Evolutionary conservation across 495 filamentous ascomycete species (phyloP).

Genomic region (Chaetomidium leptoderma): DNA sequence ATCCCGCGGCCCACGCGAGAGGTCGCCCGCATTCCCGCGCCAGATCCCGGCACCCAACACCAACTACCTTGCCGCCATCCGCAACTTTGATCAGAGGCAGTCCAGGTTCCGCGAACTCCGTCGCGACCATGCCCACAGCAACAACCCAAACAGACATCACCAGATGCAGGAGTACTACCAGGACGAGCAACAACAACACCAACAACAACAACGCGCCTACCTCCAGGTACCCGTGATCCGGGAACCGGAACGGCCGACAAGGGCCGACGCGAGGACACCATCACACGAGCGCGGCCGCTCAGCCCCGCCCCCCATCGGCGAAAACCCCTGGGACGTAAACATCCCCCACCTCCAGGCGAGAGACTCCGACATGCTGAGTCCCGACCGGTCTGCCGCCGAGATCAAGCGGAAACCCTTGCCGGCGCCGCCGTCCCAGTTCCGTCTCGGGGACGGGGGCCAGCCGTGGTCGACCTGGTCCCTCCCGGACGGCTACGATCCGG

Average conservation of each 20-base stretch:
- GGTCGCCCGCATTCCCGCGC: conserved; percentile 38
- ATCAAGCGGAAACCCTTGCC: conserved; percentile 38
- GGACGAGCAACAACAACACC: conserved; percentile 12
- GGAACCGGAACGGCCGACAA: conserved; percentile 25
- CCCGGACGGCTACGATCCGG: conserved; percentile 31
- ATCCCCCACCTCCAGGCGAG: conserved; percentile 4
- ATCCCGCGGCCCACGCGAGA: conserved; percentile 39
- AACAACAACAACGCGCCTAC: conserved; percentile 10
- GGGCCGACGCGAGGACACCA: conserved; percentile 26
- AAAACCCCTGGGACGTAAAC: conserved; percentile 42
- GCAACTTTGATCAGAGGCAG: conserved; percentile 31
- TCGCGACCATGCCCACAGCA: too few relatives aligned
- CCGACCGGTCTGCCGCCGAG: background rate
- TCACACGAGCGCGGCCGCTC: conserved; percentile 42
- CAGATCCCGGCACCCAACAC: conserved; percentile 42
- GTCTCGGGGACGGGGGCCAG: conserved; percentile 43
- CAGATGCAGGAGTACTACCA: conserved; percentile 34
- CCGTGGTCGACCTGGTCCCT: conserved; percentile 43
- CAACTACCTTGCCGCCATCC: conserved; percentile 38
- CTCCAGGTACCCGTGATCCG: conserved; percentile 20
- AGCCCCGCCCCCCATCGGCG: conserved; percentile 42
- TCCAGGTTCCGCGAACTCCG: conserved; percentile 23
- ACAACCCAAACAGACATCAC: conserved; percentile 19
- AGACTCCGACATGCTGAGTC: background rate
- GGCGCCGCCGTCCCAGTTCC: conserved; percentile 38